Base-by-base conservation (phyloP, 2,329 filamentous ascomycete genomes). In the Aspergillus aculeatus region DNA sequence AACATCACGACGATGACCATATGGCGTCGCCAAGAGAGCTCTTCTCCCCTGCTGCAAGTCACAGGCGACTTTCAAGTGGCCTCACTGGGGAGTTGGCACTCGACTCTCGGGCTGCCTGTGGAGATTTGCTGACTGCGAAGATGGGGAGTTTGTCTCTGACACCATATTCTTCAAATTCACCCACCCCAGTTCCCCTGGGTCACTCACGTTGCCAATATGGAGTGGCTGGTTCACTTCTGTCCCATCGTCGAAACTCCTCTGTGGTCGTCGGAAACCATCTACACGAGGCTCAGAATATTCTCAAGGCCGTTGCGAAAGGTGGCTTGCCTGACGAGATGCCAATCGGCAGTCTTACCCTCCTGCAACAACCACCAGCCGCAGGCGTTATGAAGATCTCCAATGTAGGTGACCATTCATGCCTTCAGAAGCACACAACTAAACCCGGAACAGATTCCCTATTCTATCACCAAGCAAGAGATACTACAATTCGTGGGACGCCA, bases 401-500 rank as follows among this genome's bases (percentile, higher is more conserved):
- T 59, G 75, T 76, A 61, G 72, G 74, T 67, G 21, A 21, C 19
- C 41, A 19, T 23, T 51, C 21, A 56, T 32, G 21, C 59, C 24
- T 16, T n/a, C 14, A 7, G 10, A 12, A 35, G 11, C 49, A 24
- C 6, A 35, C 14, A 53, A n/a, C 54, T 66, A 38, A 67, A 44
- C 5, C 6, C 12, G 38, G 38, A 62, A 57, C 58, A 70, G 80
- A 83, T 84, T 31, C 82, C 82, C 0, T 84, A 81, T 63, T 70
- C 71, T n/a, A 74, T 82, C 44, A 81, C 78, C 19, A 80, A 79
- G 59, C 71, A 77, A 31, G 81, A 84, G 63, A 77, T 84, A 35
- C 66, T 76, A 19, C 78, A 80, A 54, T 78, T 81, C 64, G 72
- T 81, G 50, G 80, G 79, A 57, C 77, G 76, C 49, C 73, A 75